Evolutionary conservation across 495 filamentous ascomycete genomes (phyloP), one percentile per base, ranked within the genome.

Genomic region (Penicillium steckii): DNA sequence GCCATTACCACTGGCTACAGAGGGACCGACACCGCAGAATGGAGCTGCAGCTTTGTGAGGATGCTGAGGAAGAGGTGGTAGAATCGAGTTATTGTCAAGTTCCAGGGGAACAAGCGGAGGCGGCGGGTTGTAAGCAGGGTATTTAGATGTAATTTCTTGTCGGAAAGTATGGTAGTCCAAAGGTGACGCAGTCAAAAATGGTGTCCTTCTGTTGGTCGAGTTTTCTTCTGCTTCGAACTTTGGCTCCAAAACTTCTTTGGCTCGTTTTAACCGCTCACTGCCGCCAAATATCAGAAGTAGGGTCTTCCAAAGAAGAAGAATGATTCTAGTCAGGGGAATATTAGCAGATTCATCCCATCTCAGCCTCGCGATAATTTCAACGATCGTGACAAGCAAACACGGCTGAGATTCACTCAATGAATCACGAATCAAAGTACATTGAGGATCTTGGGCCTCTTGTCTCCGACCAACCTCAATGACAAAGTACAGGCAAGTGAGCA

Each of bases 61-160:
- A 58, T 91, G 85, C 60, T 86, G 88, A 7, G 85, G 86, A 13
- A 96, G 74, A 22, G 88, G 90, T 1, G 95, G 94, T 19, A 97
- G 77, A 45, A 97, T 89, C 0, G 91, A 91, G 57, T 90, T 93
- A 48, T 91, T 89, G 30, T 96, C 91, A 7, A 89, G 77, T 60
- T 97, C 91, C 1, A 98, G 76, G 1, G 93, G 90, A 51, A 98
- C 84, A 10, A 88, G 69, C 1, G 89, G 85, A 22, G 83, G 85
- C 19, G 94, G 95, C 4, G 94, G 93, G 53, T 91, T 85, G 67
- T 97, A 98, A 4, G 95, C 88, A 4, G 94, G 94, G 62, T 98
- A 98, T 73, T 98, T 98, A 0, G 94, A 97, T n/a, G 85, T 95
- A 56, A 98, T 91, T 67, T 98, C 94, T 67, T 97, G 93, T 22